Base-by-base conservation (phyloP, 257 asterid genomes). In the Sherardia arvensis region DNA sequence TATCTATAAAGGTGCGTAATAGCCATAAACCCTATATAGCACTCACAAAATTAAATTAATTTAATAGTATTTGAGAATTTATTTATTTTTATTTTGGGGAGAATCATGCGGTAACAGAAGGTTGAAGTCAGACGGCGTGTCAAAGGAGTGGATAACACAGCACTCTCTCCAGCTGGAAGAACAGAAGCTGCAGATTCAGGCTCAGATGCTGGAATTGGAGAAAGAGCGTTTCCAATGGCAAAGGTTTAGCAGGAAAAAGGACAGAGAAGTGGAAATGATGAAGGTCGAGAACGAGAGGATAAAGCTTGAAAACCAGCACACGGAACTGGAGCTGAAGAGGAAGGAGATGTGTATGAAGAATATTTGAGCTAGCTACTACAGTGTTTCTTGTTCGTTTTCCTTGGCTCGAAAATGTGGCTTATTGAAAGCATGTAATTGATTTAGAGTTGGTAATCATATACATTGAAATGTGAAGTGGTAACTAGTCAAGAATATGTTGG, bases 141-240 rank as follows among this genome's bases (percentile, higher is more conserved):
- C 75, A 34, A 72, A 73, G 66, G 73, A 76, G 65, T 72, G 69
- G 83, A 65, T 72, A 67, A 66, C 55, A 40, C 78, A 75, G 9
- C 78, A 65, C 5, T 56, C 74, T 18, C 62, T 75, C 67, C 78
- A 69, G 65, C 69, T 75, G 25, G 76, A 79, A 67, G 77, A 75
- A 29, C 80, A 72, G 61, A 79, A 66, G 69, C 68, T 79, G 49
- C 70, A 72, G 12, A 69, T 79, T 43, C 78, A 79, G 34, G 79
- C 76, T 20, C 81, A 76, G 48, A 62, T 65, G 81, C 55, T 79
- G 73, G 84, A 79, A 62, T 63, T 79, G 59, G 84, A 79, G 72
- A 79, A 51, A 59, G 84, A 79, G 67, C 69, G 77, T 57, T 69
- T 79, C 67, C 59, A 76, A 58, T 75, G 84, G 84, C 78, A 79